Conservation (phyloP, 2,329 filamentous ascomycete genomes). For the Fusarium sp. region DNA sequence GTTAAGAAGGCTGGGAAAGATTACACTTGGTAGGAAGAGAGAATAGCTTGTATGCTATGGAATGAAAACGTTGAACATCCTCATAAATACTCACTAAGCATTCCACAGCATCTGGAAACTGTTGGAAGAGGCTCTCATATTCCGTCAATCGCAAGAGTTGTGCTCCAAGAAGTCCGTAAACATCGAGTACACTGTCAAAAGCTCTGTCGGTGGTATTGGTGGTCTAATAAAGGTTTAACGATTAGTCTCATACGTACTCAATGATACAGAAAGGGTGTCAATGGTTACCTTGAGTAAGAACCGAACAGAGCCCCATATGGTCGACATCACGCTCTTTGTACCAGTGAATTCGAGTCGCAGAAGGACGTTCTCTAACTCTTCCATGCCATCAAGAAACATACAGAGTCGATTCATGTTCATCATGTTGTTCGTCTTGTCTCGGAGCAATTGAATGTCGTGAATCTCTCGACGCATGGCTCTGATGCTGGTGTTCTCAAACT, state of each 20-base stretch:
- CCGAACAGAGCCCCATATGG: neutral
- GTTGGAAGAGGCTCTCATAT: neutral
- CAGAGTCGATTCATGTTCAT: conserved; percentile 13
- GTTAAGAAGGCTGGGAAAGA: fast-evolving
- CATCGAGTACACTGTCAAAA: neutral
- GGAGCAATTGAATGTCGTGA: neutral
- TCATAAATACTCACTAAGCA: neutral
- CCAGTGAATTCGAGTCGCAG: neutral
- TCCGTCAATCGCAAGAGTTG: neutral
- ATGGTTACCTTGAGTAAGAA: neutral
- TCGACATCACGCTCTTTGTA: neutral
- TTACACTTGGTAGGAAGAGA: neutral
- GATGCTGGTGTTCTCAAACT: neutral
- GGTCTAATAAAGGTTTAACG: neutral
- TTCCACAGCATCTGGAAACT: neutral
- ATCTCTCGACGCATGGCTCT: neutral
- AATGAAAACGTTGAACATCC: neutral
- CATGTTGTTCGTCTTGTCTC: neutral
- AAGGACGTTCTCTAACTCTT: neutral
- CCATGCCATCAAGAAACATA: neutral
- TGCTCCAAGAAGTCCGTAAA: neutral
- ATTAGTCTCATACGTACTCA: no score
- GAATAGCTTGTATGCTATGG: neutral
- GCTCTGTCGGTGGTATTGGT: neutral
- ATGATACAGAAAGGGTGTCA: fast-evolving